Evolutionary conservation across 192 early-diverging fungal genomes (phyloP), one percentile per base, ranked within the genome.

Genomic region (Entomortierella parvispora): DNA sequence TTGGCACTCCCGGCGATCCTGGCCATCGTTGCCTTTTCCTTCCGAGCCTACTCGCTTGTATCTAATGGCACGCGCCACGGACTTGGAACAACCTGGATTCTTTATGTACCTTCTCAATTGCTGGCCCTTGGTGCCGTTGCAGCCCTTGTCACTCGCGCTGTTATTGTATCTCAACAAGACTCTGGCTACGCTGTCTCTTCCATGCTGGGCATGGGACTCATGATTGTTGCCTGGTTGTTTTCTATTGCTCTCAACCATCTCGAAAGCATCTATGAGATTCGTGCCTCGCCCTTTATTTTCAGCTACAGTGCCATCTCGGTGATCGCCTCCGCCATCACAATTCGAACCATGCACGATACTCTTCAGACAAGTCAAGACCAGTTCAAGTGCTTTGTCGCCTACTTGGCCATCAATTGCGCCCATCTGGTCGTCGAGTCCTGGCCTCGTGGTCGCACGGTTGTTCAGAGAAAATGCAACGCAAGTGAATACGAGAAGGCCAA

Each of bases 401-500:
- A 68, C 42, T 10, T 72, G 23, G 55, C 56, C 1, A 23, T 80
- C 18, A 80, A 62, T 14, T 23, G 45, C 15, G 40, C 34, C 3
- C 26, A 52, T 26, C 43, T 72, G 3, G 14, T 68, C 1, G 49
- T 80, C 6, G 79, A 80, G 47, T 42, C 52, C 18, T 68, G 69
- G 65, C 79, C 79, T 4, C 43, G 79, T 10, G 47, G 65, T 1
- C 55, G 47, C 3, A 59, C 65, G 6, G 40, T 26, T 1, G 50
- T 34, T 9, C 65, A 62, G 20, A 45, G 31, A 32, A 58, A 49
- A 18, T 29, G 48, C 25, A n/a, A 49, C 5, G 59, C 55, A 2
- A 57, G 69, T 6, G 50, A 49, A n/a, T 70, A 63, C 49, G 61
- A 71, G 10, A 71, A 66, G 42, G 79, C 79, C 4, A 80, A 72